phyloP scores from a whole-genome alignment of 2,329 filamentous ascomycete species.

The Biscogniauxia mediterranea region DNA sequence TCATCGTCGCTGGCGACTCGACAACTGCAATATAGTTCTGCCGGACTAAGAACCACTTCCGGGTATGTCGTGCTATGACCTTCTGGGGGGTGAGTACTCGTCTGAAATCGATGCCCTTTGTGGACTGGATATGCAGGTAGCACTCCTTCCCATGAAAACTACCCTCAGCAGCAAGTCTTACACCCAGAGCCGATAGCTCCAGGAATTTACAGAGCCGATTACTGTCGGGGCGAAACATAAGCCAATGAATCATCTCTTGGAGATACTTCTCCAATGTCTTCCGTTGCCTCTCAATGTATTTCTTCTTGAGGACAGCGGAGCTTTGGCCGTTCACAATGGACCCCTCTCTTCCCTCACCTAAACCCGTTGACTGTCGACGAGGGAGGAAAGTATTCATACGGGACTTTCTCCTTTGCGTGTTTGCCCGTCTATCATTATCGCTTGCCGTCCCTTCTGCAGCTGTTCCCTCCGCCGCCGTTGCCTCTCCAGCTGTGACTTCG shows the following conservation, averaged over 20 bases:
- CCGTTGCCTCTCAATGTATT: conserved; percentile 80
- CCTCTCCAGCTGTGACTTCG: conserved; percentile 43
- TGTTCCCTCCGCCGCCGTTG: conserved; percentile 43
- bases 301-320: conserved; percentile 51
- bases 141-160: conserved; percentile 98
- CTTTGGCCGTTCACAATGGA: conserved; percentile 44
- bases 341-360: conserved; percentile 46
- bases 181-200: conserved; percentile 89
- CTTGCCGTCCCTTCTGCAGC: conserved; percentile 65
- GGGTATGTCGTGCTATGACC: conserved; percentile 77
- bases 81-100: conserved; percentile 75
- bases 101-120: conserved; percentile 83
- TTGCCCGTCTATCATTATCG: conserved; percentile 58
- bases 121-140: conserved; percentile 85
- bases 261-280: conserved; percentile 86
- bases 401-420: conserved; percentile 45
- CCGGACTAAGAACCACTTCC: conserved; percentile 97
- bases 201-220: conserved; percentile 95
- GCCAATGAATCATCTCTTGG: conserved; percentile 89
- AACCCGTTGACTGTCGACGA: conserved; percentile 51
- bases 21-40: conserved; percentile 98
- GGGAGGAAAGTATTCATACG: conserved; percentile 53
- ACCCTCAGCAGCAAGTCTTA: conserved; percentile 89
- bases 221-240: conserved; percentile 95
- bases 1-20: conserved; percentile 98